Evolutionary conservation across 2,329 filamentous ascomycete genomes (phyloP), one percentile per base, ranked within the genome.

Genomic region (Hortaea werneckii): DNA sequence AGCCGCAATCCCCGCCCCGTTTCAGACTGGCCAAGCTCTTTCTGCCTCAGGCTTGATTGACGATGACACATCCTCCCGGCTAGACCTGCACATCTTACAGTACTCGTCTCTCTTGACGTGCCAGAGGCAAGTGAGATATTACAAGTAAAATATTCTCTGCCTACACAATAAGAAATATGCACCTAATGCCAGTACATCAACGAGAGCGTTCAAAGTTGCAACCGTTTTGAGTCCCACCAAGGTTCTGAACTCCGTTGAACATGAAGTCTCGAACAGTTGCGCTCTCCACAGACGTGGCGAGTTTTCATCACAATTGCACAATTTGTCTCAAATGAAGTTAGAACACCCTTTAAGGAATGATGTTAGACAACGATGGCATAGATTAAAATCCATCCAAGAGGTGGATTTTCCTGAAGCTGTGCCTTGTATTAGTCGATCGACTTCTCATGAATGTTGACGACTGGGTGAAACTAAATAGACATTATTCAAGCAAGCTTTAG

Each of bases 281-380:
- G 40, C 8, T 41, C 37, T 6, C 47, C 47, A 28, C 47, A 34
- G 40, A 49, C 46, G 37, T 46, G 46, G 42, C 46, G 46, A 28
- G 46, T 30, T 29, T 46, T 35, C 7, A 49, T 49, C 6, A 43
- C 44, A 11, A 49, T 40, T 20, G 20, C 32, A 26, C 47, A 40
- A 32, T 43, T 41, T 5, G 43, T 46, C 6, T 43, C 43, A 20
- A 20, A 26, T 26, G 43, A 43, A 29, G 47, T 49, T 13, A 44
- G 44, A n/a, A 43, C 47, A 37, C 43, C 47, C 30, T 49, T 49
- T n/a, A 46, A 35, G 41, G 46, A 49, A 37, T 49, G 43, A 41
- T 49, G 47, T 41, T 49, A 44, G 40, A 49, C 43, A 35, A 46
- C 47, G 37, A 49, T 43, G 44, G 40, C 47, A 30, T 49, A 49